Percentiles rank a stretch among this genome's conserved stretches.
Evolutionary conservation across 441 rosid species (phyloP).

Genomic region (Euphorbia celastroides): DNA sequence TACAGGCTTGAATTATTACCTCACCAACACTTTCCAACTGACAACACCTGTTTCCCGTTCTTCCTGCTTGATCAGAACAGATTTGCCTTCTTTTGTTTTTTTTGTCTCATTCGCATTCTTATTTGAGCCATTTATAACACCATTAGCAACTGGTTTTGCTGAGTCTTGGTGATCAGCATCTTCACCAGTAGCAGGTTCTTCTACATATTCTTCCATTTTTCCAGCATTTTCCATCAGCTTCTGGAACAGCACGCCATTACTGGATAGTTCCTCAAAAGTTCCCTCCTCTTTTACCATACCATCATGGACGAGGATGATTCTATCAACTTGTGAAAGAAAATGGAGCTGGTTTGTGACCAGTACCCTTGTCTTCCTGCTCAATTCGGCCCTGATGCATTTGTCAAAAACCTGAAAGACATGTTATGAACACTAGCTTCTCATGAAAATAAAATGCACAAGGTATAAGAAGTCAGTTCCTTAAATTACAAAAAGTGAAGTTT

Average conservation of each 20-base stretch:
- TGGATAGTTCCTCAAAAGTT: slow-evolving; percentile 77
- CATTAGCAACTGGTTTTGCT: slow-evolving; percentile 36
- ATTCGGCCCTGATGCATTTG: slow-evolving; percentile 75
- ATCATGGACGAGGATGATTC: slow-evolving; percentile 58
- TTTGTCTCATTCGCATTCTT: slow-evolving; percentile 35
- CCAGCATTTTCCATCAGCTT: slow-evolving; percentile 97
- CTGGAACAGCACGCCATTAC: slow-evolving; percentile 60
- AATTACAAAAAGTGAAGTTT: not conserved
- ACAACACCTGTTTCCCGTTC: slow-evolving; percentile 97
- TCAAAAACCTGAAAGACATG: slow-evolving; percentile 65
- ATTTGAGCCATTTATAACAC: slow-evolving; percentile 33
- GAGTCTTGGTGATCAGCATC: slow-evolving; percentile 20
- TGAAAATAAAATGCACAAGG: slow-evolving; percentile 11
- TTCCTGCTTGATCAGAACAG: slow-evolving; percentile 92
- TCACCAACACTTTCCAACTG: slow-evolving; percentile 70
- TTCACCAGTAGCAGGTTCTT: slow-evolving; percentile 26
- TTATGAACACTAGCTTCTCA: slow-evolving; percentile 17
- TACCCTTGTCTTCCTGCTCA: slow-evolving; percentile 79
- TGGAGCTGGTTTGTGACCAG: slow-evolving; percentile 97
- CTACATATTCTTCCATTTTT: slow-evolving; percentile 67
- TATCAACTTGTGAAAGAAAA: slow-evolving; percentile 94
- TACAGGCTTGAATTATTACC: slow-evolving; percentile 41
- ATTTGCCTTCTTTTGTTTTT: slow-evolving; percentile 66
- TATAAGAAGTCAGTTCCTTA: not conserved
- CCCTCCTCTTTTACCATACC: slow-evolving; percentile 90